A percentile compares a stretch with the other conserved stretches of the same genome.
These are phyloP conservation scores for Dalbergia cultrata DNA, from an alignment of 306 rosid species.

Conservation along the genomic window DNA sequence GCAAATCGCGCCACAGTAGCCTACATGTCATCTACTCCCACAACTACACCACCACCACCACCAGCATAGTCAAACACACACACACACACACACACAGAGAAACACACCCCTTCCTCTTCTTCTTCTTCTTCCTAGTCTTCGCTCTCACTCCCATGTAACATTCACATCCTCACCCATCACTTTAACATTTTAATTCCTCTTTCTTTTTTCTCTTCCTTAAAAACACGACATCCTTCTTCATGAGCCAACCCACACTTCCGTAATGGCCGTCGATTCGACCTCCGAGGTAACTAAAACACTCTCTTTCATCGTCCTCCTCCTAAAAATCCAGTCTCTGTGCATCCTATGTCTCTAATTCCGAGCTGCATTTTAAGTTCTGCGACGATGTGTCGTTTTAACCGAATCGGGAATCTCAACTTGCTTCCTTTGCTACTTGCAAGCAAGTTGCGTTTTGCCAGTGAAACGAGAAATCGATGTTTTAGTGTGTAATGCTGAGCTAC, in stretches of 20 bases:
- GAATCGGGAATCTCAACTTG: constrained; percentile 46
- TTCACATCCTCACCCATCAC: constrained; percentile 44
- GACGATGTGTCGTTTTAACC: background rate
- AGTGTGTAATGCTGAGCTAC: background rate
- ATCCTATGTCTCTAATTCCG: constrained; percentile 4
- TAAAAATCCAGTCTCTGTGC: background rate
- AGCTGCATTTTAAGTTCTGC: constrained; percentile 48
- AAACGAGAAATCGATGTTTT: background rate
- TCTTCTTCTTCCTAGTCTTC: background rate
- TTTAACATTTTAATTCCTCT: constrained; percentile 37
- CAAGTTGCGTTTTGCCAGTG: constrained; percentile 8
- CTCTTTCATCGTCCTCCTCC: constrained; percentile 2
- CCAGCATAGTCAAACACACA: background rate
- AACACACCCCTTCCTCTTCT: background rate
- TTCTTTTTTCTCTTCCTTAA: background rate
- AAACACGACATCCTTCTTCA: constrained; percentile 8
- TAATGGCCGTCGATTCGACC: constrained; percentile 58
- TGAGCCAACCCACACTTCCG: constrained; percentile 36
- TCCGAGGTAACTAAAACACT: constrained; percentile 51
- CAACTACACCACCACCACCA: too few species aligned
- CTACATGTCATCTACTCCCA: background rate
- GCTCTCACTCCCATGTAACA: constrained; percentile 45
- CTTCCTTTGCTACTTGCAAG: background rate
- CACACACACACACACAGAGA: constrained; percentile 13
- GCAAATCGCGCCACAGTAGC: background rate